Evolutionary conservation across 78 protist genomes (phyloP).

Genomic region (Dictyostelium intermedium): DNA sequence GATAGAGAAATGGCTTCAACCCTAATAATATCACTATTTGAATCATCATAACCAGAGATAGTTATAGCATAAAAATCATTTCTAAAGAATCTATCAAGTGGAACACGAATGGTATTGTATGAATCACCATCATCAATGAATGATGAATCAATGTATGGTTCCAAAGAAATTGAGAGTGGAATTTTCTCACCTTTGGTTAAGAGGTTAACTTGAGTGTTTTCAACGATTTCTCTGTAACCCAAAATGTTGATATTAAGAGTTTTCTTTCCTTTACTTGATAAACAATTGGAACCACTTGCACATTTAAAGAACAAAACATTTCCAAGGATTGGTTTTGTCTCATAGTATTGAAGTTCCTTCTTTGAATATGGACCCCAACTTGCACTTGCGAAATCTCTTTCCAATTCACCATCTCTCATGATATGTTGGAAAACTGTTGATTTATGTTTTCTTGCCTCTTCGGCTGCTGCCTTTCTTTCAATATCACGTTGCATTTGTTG

Average conservation of each 20-base stretch:
- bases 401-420: background rate
- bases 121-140: background rate
- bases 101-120: background rate
- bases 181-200: background rate
- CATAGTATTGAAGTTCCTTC: background rate
- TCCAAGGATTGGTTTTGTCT: background rate
- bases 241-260: background rate
- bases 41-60: background rate
- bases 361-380: background rate
- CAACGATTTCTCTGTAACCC: background rate
- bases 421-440: background rate
- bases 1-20: background rate
- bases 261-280: background rate
- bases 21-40: background rate
- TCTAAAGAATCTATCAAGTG: background rate
- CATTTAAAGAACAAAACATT: background rate
- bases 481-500: background rate
- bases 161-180: background rate
- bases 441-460: background rate
- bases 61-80: background rate
- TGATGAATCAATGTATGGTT: background rate
- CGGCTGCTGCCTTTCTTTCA: background rate
- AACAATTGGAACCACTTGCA: background rate
- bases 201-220: background rate
- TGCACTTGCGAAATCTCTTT: background rate